phyloP scores from a whole-genome alignment of 2,329 filamentous ascomycete genomes.

The Trichoderma simmonsii region DNA sequence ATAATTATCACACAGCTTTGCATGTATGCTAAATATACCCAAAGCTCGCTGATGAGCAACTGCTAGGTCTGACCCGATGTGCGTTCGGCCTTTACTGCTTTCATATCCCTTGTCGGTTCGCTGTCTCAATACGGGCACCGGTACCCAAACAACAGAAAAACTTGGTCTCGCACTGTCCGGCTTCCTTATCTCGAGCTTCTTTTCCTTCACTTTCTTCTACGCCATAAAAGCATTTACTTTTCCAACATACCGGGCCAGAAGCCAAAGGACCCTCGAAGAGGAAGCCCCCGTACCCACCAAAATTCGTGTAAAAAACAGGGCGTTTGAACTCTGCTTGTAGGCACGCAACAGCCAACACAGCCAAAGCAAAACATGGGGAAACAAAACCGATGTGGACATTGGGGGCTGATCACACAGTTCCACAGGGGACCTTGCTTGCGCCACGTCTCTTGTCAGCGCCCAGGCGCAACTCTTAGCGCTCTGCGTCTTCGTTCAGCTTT shows the following conservation, averaged over 20 bases:
- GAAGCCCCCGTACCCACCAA: neutral
- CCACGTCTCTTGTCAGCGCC: neutral
- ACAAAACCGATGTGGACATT: neutral
- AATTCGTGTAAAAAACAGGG: neutral
- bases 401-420: neutral
- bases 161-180: neutral
- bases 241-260: neutral
- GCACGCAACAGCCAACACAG: neutral
- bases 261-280: neutral
- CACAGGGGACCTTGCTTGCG: neutral
- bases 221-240: neutral
- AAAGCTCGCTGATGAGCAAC: neutral
- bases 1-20: neutral
- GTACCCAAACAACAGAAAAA: neutral
- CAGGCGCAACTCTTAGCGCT: neutral
- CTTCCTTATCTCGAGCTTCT: neutral
- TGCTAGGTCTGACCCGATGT: neutral
- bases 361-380: neutral
- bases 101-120: neutral
- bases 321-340: neutral
- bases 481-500: neutral
- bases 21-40: neutral
- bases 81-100: neutral
- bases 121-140: neutral
- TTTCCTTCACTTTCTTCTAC: neutral